Conservation (phyloP, 2,329 filamentous ascomycete genomes). For the Diplodia scrobiculata region DNA sequence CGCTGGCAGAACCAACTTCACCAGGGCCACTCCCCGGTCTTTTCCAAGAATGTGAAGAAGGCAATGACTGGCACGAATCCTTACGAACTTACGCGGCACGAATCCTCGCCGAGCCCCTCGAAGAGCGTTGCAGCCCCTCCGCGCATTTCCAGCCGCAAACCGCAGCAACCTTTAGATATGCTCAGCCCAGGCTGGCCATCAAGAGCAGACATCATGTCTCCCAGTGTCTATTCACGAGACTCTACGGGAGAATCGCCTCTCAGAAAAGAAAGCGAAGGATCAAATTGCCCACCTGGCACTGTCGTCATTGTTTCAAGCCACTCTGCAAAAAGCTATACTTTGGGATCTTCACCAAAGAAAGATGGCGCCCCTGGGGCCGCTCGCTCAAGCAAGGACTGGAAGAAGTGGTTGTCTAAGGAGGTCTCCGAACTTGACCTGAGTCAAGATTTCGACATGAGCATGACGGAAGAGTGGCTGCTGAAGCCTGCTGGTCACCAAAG, state of each 20-base stretch:
- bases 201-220: constrained; percentile 41
- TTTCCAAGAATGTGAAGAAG: constrained; percentile 30
- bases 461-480: constrained; percentile 35
- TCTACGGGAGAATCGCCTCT: constrained; percentile 45
- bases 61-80: constrained; percentile 36
- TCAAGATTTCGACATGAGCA: constrained; percentile 37
- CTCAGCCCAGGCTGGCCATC: constrained; percentile 18
- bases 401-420: constrained; percentile 51
- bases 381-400: constrained; percentile 50
- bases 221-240: constrained; percentile 52
- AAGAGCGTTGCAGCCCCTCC: constrained; percentile 12
- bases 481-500: constrained; percentile 31
- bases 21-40: constrained; percentile 37
- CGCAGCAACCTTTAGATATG: constrained; percentile 2
- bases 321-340: constrained; percentile 49
- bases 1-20: constrained; percentile 50
- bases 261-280: constrained; percentile 42
- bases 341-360: constrained; percentile 36
- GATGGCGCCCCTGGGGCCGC: constrained; percentile 31
- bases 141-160: constrained; percentile 22
- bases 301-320: constrained; percentile 50
- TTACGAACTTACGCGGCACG: constrained; percentile 37
- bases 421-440: constrained; percentile 43
- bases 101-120: constrained; percentile 29
- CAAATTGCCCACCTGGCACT: constrained; percentile 36